Percentiles rank a stretch among this genome's conserved stretches.
Evolutionary conservation across 169 alveolate species (phyloP).

Genomic region (Plasmodium knowlesi): DNA sequence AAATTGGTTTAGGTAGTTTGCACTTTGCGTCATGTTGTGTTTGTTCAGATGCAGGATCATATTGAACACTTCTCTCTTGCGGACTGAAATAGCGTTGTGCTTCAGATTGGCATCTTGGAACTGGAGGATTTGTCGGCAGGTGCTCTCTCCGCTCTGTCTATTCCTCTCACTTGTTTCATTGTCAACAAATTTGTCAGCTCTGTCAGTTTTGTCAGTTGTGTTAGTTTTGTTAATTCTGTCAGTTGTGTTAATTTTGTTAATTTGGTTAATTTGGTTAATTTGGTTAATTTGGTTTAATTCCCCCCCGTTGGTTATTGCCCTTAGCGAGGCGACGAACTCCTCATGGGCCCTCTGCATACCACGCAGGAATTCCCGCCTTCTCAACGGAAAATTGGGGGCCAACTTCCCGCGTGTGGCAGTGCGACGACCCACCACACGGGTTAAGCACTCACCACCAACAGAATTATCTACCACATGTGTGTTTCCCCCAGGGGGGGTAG

Average conservation of each 20-base stretch:
- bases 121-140: not conserved
- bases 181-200: not conserved
- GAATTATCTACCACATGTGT: not conserved
- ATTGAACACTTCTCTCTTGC: conserved; percentile 32
- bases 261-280: too few relatives aligned
- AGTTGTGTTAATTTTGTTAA: too few relatives aligned
- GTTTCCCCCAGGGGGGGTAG: not conserved
- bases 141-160: not conserved
- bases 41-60: not conserved
- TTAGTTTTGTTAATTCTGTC: too few relatives aligned
- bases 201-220: not conserved
- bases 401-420: not conserved
- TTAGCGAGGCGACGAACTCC: not conserved
- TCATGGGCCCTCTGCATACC: not conserved
- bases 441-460: not conserved
- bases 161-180: not conserved
- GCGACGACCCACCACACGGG: not conserved
- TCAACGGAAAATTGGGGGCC: not conserved
- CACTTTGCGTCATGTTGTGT: conserved; percentile 18
- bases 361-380: not conserved
- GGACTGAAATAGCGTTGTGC: conserved; percentile 18
- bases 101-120: conserved; percentile 11
- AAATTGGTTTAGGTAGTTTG: not conserved
- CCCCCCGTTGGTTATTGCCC: not conserved
- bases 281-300: too few relatives aligned